These are phyloP conservation scores for Herpetomonas samuelpessoai DNA, from an alignment of 208 protist species.

Conservation along the genomic window DNA sequence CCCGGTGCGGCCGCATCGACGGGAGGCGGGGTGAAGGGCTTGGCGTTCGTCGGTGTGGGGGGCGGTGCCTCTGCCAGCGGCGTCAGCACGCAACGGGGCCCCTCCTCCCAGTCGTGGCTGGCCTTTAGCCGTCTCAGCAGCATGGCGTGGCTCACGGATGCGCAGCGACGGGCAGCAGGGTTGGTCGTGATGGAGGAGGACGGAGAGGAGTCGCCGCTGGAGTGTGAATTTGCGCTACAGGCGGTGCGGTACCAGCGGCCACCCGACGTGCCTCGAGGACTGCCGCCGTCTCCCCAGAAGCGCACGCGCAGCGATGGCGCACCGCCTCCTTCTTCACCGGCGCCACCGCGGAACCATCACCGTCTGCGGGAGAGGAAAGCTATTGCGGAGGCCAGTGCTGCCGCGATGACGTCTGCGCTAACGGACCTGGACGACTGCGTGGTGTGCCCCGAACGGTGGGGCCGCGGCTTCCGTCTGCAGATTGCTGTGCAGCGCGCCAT, in stretches of 20 bases:
- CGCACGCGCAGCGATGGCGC: constrained; percentile 1
- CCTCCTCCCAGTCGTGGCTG: constrained; percentile 29
- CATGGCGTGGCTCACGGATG: constrained; percentile 33
- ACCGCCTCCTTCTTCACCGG: not conserved
- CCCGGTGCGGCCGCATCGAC: not conserved
- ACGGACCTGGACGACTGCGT: not conserved
- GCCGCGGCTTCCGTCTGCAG: not conserved
- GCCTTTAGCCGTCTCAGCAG: constrained; percentile 69
- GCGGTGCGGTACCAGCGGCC: constrained; percentile 13
- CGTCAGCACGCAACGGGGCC: constrained; percentile 12
- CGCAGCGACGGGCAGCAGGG: constrained; percentile 31
- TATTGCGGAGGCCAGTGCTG: not conserved
- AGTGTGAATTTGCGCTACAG: constrained; percentile 37
- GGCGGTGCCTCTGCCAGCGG: constrained; percentile 13
- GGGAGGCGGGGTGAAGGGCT: constrained; percentile 8
- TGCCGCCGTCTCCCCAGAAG: not conserved
- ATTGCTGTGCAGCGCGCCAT: constrained; percentile 3
- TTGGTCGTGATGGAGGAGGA: constrained; percentile 17
- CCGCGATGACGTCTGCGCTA: not conserved
- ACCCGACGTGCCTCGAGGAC: no score
- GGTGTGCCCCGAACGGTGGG: not conserved
- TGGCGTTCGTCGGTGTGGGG: constrained; percentile 27
- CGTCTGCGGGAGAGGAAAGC: not conserved
- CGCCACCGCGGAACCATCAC: no score
- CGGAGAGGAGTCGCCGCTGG: constrained; percentile 10